phyloP scores from a whole-genome alignment of 306 rosid genomes.

The Mucuna pruriens region DNA sequence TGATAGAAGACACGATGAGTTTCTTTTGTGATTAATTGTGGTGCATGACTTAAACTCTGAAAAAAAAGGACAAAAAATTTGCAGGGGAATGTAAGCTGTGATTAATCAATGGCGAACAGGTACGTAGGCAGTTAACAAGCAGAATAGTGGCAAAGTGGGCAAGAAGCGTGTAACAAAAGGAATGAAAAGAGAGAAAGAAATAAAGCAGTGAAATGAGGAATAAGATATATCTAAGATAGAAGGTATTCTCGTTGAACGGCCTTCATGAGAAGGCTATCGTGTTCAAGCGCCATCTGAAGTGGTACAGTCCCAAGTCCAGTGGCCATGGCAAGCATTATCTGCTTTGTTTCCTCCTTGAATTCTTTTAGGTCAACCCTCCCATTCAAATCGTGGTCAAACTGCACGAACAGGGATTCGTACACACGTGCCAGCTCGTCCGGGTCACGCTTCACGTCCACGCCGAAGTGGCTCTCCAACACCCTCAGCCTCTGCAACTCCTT shows the following conservation, averaged over 20 bases:
- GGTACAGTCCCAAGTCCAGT: slow-evolving; percentile 57
- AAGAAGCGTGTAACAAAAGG: too few species aligned
- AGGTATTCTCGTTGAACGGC: slow-evolving; percentile 58
- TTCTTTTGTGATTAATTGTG: too few species aligned
- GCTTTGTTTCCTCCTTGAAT: slow-evolving; percentile 58
- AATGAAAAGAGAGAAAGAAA: too few species aligned
- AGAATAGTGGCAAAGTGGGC: too few species aligned
- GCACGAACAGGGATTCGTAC: slow-evolving; percentile 53
- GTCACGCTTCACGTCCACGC: slow-evolving; percentile 55
- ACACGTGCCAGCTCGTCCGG: slow-evolving; percentile 49
- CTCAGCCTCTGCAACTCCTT: slow-evolving; percentile 61
- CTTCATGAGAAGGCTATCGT: slow-evolving; percentile 53
- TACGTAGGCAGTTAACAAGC: too few species aligned
- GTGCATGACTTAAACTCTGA: too few species aligned
- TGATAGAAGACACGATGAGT: too few species aligned
- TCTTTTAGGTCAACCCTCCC: slow-evolving; percentile 56
- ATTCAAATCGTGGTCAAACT: slow-evolving; percentile 57
- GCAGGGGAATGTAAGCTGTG: too few species aligned
- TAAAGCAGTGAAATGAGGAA: too few species aligned
- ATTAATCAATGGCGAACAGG: too few species aligned
- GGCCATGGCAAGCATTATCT: slow-evolving; percentile 66
- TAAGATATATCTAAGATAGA: too few species aligned
- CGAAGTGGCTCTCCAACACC: slow-evolving; percentile 66
- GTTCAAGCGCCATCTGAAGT: slow-evolving; percentile 58
- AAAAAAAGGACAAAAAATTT: too few species aligned